A percentile compares a stretch with the other conserved stretches of the same genome.
Evolutionary conservation across 2,329 filamentous ascomycete species (phyloP).

Genomic region (Ophiosphaerella narmari): DNA sequence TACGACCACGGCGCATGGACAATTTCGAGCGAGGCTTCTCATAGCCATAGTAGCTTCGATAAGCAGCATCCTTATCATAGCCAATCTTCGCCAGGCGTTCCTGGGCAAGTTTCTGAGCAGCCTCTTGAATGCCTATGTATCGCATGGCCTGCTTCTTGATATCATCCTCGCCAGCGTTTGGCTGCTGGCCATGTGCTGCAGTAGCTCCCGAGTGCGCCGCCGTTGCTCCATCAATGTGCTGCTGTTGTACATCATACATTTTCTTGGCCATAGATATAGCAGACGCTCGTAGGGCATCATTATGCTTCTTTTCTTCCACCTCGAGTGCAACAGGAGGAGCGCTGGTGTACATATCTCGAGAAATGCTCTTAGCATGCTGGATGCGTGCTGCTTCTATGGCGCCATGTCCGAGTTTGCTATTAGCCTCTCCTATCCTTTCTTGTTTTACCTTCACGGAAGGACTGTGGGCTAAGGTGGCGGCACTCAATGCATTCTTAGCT

Average conservation of each 20-base stretch:
- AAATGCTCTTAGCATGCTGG: constrained; percentile 70
- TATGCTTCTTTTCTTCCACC: constrained; percentile 72
- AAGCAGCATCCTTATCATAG: constrained; percentile 68
- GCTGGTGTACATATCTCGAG: constrained; percentile 77
- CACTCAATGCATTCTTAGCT: constrained; percentile 71
- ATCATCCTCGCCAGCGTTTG: constrained; percentile 45
- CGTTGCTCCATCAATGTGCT: constrained; percentile 57
- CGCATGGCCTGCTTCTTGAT: constrained; percentile 58
- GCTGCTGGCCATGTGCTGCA: constrained; percentile 34
- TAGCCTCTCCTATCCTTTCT: constrained; percentile 20
- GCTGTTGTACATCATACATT: constrained; percentile 77
- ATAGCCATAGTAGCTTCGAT: constrained; percentile 77
- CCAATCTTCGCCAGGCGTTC: constrained; percentile 82
- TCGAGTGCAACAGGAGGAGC: constrained; percentile 73
- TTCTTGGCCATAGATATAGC: constrained; percentile 87
- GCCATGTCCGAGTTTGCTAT: constrained; percentile 51
- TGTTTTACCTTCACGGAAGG: constrained; percentile 33
- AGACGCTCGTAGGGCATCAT: constrained; percentile 77
- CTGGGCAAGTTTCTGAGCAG: constrained; percentile 82
- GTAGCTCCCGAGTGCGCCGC: constrained; percentile 43
- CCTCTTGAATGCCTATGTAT: constrained; percentile 75
- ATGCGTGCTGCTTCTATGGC: constrained; percentile 66
- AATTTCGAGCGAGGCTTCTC: constrained; percentile 56
- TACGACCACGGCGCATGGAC: constrained; percentile 58
- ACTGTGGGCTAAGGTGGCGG: constrained; percentile 70